Base-by-base conservation (phyloP, 2,329 filamentous ascomycete genomes). In the Cercospora zeina region DNA sequence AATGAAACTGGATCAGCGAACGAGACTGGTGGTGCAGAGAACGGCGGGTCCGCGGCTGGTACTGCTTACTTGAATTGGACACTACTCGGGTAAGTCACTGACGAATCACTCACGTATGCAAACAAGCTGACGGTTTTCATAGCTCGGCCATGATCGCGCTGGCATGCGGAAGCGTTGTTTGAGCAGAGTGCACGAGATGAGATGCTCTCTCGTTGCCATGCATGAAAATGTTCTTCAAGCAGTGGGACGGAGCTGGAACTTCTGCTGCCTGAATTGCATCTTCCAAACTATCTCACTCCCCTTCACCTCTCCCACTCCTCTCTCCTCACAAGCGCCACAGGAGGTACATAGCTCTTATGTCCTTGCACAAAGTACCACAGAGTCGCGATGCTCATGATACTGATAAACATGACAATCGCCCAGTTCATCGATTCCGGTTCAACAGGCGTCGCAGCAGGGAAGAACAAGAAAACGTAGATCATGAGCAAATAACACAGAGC, bases 341-440 rank as follows among this genome's bases (percentile, higher is more conserved):
- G 69, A 4, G 66, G 64, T 10, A 66, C 64, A 59, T 77, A 77
- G 42, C 67, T 62, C 37, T 71, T 68, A 36, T 71, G 68, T 8
- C 69, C 73, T 58, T 70, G 67, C n/a, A 72, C 63, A 55, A 75
- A 68, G 66, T 79, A 80, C 54, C 68, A 69, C 11, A 63, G 8
- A 21, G 42, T 49, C 42, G 42, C 42, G 24, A 49, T 49, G 4
- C 19, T 21, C 42, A 49, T 49, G 24, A 49, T 49, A 21, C 66
- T 67, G 3, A 59, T 67, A 54, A 80, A 80, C 55, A 82, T 78
- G 13, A 80, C 73, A 11, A 76, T 71, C 37, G 77, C 78, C 80
- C 80, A 84, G 68, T 84, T 84, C 75, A 83, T 80, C 0, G 71
- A 75, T 27, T 69, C 67, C 2, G 74, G 65, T 3, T 62, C 65